phyloP scores from a whole-genome alignment of 129 eudicot genomes.

The Kitagawia praeruptora region DNA sequence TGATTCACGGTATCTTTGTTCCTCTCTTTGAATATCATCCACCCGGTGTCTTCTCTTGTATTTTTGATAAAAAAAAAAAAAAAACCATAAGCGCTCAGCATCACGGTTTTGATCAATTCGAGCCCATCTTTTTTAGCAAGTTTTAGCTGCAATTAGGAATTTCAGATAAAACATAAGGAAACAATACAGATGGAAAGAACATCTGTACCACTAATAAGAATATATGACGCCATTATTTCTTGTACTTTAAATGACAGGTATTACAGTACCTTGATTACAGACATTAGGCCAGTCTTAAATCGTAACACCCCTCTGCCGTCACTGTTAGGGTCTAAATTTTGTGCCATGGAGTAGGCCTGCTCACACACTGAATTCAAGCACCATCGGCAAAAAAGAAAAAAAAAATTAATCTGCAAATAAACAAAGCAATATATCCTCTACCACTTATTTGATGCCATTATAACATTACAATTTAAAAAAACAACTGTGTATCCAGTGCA shows the following conservation, averaged over 20 bases:
- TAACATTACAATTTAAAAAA: neutral
- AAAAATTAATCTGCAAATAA: conserved; percentile 8
- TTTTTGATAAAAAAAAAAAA: conserved; percentile 44
- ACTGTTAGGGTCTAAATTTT: conserved; percentile 77
- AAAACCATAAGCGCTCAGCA: conserved; percentile 76
- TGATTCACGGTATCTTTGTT: conserved; percentile 72
- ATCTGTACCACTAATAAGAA: neutral
- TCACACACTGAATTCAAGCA: conserved; percentile 64
- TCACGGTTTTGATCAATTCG: conserved; percentile 73
- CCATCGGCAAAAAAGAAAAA: neutral
- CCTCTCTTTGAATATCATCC: conserved; percentile 76
- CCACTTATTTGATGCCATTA: neutral
- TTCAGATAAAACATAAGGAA: neutral
- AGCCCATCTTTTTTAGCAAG: conserved; percentile 71
- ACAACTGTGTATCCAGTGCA: neutral
- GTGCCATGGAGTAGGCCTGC: conserved; percentile 98
- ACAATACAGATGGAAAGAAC: neutral
- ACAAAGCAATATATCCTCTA: neutral
- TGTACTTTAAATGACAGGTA: neutral
- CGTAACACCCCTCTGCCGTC: conserved; percentile 98
- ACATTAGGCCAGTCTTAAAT: conserved; percentile 93
- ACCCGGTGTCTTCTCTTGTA: conserved; percentile 72
- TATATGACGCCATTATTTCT: neutral
- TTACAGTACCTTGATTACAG: conserved; percentile 74
- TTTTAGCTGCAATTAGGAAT: conserved; percentile 59